Evolutionary conservation across 129 eudicot species (phyloP).

Genomic region (Chrysanthemum makinoi): DNA sequence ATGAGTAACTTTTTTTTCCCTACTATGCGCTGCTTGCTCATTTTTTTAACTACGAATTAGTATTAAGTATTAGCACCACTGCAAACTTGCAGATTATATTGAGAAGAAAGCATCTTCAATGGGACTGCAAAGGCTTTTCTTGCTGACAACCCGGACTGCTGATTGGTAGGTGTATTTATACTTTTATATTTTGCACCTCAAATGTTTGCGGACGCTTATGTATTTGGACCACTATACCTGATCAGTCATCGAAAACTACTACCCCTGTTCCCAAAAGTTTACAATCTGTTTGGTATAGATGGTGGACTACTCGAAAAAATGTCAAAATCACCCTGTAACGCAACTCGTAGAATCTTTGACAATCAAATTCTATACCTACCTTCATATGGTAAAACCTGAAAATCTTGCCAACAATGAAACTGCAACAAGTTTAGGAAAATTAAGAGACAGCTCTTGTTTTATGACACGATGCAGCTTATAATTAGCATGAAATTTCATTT

Average conservation of each 20-base stretch:
- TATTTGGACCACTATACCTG: background rate
- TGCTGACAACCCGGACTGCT: constrained; percentile 92
- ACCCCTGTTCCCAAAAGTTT: background rate
- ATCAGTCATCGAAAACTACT: too few species aligned
- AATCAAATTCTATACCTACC: background rate
- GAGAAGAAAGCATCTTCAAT: constrained; percentile 89
- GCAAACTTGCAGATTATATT: constrained; percentile 65
- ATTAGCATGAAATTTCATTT: too few species aligned
- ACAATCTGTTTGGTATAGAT: background rate
- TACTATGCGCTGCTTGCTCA: background rate
- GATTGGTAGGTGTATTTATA: constrained; percentile 60
- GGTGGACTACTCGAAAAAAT: background rate
- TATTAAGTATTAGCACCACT: background rate
- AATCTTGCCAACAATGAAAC: too few species aligned
- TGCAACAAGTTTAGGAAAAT: too few species aligned
- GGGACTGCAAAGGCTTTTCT: constrained; percentile 75
- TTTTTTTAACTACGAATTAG: background rate
- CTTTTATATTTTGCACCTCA: background rate
- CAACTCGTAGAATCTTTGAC: too few species aligned
- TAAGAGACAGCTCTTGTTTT: too few species aligned
- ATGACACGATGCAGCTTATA: too few species aligned
- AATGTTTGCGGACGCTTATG: background rate
- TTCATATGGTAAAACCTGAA: background rate
- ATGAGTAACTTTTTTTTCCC: background rate
- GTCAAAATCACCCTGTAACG: background rate